Evolutionary conservation across 805 yeast genomes (phyloP).

Genomic region (Wickerhamiella parazyma): DNA sequence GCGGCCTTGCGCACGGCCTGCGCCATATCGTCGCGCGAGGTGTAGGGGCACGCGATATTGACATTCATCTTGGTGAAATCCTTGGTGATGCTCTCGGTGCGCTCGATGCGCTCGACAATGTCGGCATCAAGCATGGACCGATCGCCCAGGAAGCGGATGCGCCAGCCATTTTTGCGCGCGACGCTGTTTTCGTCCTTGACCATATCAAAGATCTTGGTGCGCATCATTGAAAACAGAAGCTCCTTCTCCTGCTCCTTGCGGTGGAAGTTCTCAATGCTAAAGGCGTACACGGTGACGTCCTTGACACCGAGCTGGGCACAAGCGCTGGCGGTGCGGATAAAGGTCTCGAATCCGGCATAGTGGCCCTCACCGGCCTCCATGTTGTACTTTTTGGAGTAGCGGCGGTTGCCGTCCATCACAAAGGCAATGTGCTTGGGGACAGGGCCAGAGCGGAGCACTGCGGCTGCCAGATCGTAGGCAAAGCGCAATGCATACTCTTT

Average conservation of each 20-base stretch:
- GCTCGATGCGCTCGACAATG: slow-evolving; percentile 46
- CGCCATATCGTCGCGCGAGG: slow-evolving; percentile 78
- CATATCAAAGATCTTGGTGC: slow-evolving; percentile 21
- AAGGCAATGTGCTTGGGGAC: slow-evolving; percentile 84
- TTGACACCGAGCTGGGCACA: slow-evolving; percentile 69
- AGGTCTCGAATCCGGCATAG: slow-evolving; percentile 65
- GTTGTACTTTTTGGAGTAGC: slow-evolving; percentile 59
- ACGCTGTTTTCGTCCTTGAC: slow-evolving; percentile 14
- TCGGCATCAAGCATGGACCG: slow-evolving; percentile 52
- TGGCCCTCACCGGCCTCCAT: slow-evolving; percentile 83
- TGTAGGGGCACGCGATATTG: slow-evolving; percentile 73
- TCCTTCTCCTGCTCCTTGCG: slow-evolving; percentile 70
- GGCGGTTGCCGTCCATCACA: slow-evolving; percentile 94
- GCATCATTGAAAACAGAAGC: slow-evolving; percentile 38
- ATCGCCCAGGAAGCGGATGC: slow-evolving; percentile 66
- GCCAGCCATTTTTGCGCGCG: slow-evolving; percentile 44
- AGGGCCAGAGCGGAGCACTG: slow-evolving; percentile 35
- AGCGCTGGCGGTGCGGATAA: slow-evolving; percentile 53
- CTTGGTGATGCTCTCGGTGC: slow-evolving; percentile 51
- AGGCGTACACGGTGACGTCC: slow-evolving; percentile 85
- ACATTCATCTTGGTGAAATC: slow-evolving; percentile 31
- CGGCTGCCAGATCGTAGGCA: slow-evolving; percentile 16
- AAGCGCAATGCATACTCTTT: slow-evolving; percentile 17
- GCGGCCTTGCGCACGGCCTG: slow-evolving; percentile 44
- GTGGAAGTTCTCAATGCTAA: slow-evolving; percentile 89